Evolutionary conservation across 805 yeast genomes (phyloP), one percentile per base, ranked within the genome.

Genomic region (Grigorovia jiainica): DNA sequence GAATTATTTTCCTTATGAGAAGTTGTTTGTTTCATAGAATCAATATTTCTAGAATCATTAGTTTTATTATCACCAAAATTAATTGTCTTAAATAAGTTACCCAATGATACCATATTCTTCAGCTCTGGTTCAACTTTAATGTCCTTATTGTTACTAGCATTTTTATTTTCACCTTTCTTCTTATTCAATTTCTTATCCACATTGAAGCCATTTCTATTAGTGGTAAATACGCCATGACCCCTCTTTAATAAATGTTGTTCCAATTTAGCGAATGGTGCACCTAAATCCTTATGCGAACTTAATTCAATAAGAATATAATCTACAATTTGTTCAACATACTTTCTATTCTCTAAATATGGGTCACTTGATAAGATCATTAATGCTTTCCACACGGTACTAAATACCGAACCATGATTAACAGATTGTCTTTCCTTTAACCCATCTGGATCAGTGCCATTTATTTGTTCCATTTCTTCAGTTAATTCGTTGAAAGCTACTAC

Each of bases 401-500:
- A 86, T 7, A 87, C 73, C 0, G 95, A 81, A 1, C 96, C 95
- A 57, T 86, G 84, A 0, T 95, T 92, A 1, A 94, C 84, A 25
- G 80, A 71, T 41, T 68, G 65, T 39, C 84, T 77, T 43, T 77
- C 73, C 16, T 49, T 50, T 2, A 49, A 46, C 3, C 47, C 47
- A 5, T 49, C 53, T 5, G 53, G 39, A 34, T 51, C 55, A 6
- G 42, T 21, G 7, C 49, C 49, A 36, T 81, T 86, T 43, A 76
- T 64, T 41, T 80, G 66, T 0, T 80, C 75, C 27, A 82, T 72
- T 51, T 89, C 96, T 48, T 82, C 92, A 44, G 83, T 87, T 21
- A 92, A 57, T 50, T 87, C 87, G 38, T 86, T 75, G 58, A 81
- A 87, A 0, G 96, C 95, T 45, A 89, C 81, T 2, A 90, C 92